A percentile compares a stretch with the other conserved stretches of the same genome.
Conservation (phyloP, 345 rosid species). For the Syzygium aromaticum region DNA sequence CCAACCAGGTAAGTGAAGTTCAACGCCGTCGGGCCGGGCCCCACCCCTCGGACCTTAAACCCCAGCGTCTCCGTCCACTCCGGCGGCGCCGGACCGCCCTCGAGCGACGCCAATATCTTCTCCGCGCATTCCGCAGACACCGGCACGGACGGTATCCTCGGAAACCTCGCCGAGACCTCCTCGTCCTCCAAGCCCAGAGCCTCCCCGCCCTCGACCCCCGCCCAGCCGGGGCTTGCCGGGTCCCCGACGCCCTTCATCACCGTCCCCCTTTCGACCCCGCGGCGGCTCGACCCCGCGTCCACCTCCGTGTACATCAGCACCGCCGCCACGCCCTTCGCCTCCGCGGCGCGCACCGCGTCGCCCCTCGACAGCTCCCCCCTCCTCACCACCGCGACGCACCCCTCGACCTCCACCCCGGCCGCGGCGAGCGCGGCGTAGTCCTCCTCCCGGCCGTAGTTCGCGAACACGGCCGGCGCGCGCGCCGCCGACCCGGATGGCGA, state of each 20-base stretch:
- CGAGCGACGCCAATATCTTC: slow-evolving; percentile 50
- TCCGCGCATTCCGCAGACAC: slow-evolving; percentile 60
- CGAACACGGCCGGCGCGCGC: slow-evolving; percentile 45
- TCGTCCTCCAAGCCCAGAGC: slow-evolving; percentile 44
- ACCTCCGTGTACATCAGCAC: slow-evolving; percentile 73
- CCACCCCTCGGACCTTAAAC: slow-evolving; percentile 32
- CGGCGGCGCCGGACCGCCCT: slow-evolving; percentile 45
- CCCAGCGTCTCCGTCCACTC: slow-evolving; percentile 46
- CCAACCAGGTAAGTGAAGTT: slow-evolving; percentile 80
- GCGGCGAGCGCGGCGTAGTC: slow-evolving; percentile 55
- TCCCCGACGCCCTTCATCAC: slow-evolving; percentile 94
- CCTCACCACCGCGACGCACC: slow-evolving; percentile 53
- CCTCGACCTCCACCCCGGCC: slow-evolving; percentile 55
- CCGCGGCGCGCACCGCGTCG: slow-evolving; percentile 52
- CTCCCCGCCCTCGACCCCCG: slow-evolving; percentile 68
- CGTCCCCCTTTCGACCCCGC: slow-evolving; percentile 78
- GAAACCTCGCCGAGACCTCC: slow-evolving; percentile 52
- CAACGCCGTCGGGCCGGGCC: slow-evolving; percentile 60
- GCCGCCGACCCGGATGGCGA: slow-evolving; percentile 74
- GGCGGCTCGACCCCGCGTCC: slow-evolving; percentile 25
- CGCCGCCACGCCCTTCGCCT: slow-evolving; percentile 59
- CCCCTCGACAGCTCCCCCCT: slow-evolving; percentile 62
- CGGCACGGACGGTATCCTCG: slow-evolving; percentile 75
- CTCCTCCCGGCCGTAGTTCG: slow-evolving; percentile 61
- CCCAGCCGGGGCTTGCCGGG: slow-evolving; percentile 92